A percentile compares a stretch with the other conserved stretches of the same genome.
Evolutionary conservation across 225 moss, liverwort and hornwort species (phyloP).

Genomic region (Sphagnum tenellum): DNA sequence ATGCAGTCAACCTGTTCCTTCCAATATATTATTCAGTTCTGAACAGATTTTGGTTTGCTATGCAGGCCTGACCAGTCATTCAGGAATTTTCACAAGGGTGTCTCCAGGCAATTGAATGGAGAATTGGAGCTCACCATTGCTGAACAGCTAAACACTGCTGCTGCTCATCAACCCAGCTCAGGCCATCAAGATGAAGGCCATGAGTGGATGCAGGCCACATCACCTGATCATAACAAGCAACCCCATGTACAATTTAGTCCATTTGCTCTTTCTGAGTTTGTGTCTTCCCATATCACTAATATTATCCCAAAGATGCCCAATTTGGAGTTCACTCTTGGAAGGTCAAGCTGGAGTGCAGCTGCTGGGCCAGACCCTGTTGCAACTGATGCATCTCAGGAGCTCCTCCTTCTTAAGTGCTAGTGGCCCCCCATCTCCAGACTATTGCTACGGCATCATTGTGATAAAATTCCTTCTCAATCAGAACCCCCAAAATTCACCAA

Average conservation of each 20-base stretch:
- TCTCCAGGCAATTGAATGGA: not conserved
- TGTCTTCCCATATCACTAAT: conserved; percentile 29
- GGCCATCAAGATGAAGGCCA: not conserved
- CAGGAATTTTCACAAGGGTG: too few species aligned
- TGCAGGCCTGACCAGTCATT: too few species aligned
- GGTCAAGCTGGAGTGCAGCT: conserved; percentile 35
- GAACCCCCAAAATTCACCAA: too few species aligned
- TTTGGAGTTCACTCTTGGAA: conserved; percentile 43
- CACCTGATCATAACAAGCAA: conserved; percentile 8
- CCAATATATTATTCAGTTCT: too few species aligned
- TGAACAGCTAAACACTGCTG: not conserved
- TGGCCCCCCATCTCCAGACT: too few species aligned
- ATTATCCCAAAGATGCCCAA: conserved; percentile 22
- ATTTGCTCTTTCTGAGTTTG: conserved; percentile 31
- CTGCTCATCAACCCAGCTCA: not conserved
- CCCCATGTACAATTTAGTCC: conserved; percentile 8
- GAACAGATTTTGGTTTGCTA: too few species aligned
- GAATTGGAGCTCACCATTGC: conserved; percentile 33
- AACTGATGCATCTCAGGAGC: conserved; percentile 32
- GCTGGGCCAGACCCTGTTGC: conserved; percentile 16
- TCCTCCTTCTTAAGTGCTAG: conserved; percentile 33
- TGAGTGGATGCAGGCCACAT: conserved; percentile 1
- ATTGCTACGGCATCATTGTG: too few species aligned
- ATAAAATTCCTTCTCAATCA: too few species aligned
- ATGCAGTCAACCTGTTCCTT: too few species aligned